Base-by-base conservation (phyloP, 495 filamentous ascomycete species). In the Penicillium crystallinum region DNA sequence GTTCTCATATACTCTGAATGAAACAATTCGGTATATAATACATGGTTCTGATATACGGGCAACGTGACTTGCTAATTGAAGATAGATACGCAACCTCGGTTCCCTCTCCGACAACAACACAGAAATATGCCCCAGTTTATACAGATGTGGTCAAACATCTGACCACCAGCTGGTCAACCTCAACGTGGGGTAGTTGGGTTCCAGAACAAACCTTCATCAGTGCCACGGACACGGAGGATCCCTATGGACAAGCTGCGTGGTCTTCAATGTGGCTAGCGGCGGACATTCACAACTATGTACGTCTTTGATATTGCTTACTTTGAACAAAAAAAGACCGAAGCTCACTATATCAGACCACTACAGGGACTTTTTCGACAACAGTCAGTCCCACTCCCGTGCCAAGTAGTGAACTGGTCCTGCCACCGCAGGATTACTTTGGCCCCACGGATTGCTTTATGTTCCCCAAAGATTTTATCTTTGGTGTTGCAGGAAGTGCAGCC, bases 401-500 rank as follows among this genome's bases (percentile, higher is more conserved):
- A 21, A 65, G 52, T 3, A 64, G 58, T 43, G 65, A 70, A 27
- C 61, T 73, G 4, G 62, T 73, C 14, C 57, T 70, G 8, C 70
- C 70, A 9, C 70, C 70, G 0, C 46, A 30, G 0, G 59, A 65
- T 27, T 68, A 70, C 38, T 68, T 68, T 21, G 55, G 55, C 0
- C 61, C 64, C 1, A 59, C 50, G 0, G 65, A 69, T 45, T 63
- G 63, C 34, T 64, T 65, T 30, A 55, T 52, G 17, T 68, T 73
- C 30, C 75, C 75, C 1, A 57, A 66, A 14, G 73, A 77, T 43
- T 81, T 81, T 42, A 52, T 75, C 12, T 80, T 77, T 63, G 78
- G 78, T 2, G 70, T 77, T 40, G 78, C 78, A 12, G 72, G 72
- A 4, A 75, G 73, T 25, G 71, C 77, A 33, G 70, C 69, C 38